A percentile compares a stretch with the other conserved stretches of the same genome.
Evolutionary conservation across 2,329 filamentous ascomycete genomes (phyloP).

Genomic region (Fonsecaea multimorphosa): DNA sequence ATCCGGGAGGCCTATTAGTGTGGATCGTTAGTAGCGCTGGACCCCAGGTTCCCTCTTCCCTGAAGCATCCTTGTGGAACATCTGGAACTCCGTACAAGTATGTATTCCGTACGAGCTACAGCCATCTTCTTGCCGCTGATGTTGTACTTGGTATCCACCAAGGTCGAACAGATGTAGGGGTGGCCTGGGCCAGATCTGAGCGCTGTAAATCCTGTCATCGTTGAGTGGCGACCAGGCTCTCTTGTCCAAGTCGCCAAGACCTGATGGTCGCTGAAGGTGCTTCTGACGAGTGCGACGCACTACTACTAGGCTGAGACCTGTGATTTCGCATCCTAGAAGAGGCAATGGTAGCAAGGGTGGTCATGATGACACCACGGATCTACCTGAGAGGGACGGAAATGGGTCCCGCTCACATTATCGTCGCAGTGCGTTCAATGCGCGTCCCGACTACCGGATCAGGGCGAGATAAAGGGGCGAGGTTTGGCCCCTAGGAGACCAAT

Average conservation of each 20-base stretch:
- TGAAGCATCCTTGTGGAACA: not conserved
- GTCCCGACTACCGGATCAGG: conserved; percentile 4
- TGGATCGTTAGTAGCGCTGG: conserved; percentile 1
- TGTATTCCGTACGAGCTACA: not conserved
- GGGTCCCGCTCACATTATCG: not conserved
- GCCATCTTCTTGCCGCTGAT: not conserved
- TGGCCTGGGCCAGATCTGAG: not conserved
- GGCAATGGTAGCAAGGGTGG: not conserved
- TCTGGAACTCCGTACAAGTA: not conserved
- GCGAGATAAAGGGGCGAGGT: not conserved
- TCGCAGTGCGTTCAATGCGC: not conserved
- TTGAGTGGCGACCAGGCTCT: not conserved
- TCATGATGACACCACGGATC: not conserved
- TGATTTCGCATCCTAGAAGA: not conserved
- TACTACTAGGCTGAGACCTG: not conserved
- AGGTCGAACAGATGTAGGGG: not conserved
- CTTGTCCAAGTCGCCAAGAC: not conserved
- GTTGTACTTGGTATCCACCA: not conserved
- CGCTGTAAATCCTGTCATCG: not conserved
- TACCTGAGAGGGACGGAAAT: not conserved
- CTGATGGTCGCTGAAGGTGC: not conserved
- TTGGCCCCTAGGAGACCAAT: not conserved
- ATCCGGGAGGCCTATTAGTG: conserved; percentile 10
- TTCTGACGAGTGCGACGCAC: conserved; percentile 5
- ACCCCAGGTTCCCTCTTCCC: conserved; percentile 4